Percentiles rank a stretch among this genome's conserved stretches.
Evolutionary conservation across 2,329 filamentous ascomycete genomes (phyloP).

Genomic region (Aspergillus texensis): DNA sequence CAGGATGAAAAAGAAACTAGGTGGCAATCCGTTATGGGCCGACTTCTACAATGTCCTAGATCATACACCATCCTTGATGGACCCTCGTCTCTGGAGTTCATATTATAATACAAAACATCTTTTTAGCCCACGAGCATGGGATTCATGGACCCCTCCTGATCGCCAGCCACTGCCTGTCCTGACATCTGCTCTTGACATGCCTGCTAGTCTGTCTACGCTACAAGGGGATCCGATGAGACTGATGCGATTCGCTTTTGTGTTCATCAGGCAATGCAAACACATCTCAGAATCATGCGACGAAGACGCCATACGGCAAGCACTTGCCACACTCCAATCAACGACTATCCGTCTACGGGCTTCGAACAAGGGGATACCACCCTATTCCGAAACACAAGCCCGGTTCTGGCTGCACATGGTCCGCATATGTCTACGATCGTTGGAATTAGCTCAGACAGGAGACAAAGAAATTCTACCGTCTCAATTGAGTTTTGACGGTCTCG

Average conservation of each 20-base stretch:
- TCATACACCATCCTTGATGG: not conserved
- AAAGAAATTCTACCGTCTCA: not conserved
- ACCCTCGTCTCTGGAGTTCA: not conserved
- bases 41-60: not conserved
- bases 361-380: not conserved
- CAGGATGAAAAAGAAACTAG: not conserved
- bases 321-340: not conserved
- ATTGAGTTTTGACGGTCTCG: not conserved
- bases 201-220: not conserved
- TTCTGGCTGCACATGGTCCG: not conserved
- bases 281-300: not conserved
- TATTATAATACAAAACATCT: not conserved
- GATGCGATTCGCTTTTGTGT: not conserved
- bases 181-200: not conserved
- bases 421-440: not conserved
- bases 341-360: not conserved
- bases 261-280: not conserved
- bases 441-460: not conserved
- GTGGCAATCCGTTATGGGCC: not conserved
- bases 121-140: not conserved
- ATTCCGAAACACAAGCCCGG: not conserved
- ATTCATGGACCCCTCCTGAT: not conserved
- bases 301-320: not conserved
- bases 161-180: not conserved
- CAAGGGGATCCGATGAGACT: not conserved